Percentiles rank a stretch among this genome's conserved stretches.
Evolutionary conservation across 2,329 filamentous ascomycete genomes (phyloP).

Genomic region (Alternaria metachromatica): DNA sequence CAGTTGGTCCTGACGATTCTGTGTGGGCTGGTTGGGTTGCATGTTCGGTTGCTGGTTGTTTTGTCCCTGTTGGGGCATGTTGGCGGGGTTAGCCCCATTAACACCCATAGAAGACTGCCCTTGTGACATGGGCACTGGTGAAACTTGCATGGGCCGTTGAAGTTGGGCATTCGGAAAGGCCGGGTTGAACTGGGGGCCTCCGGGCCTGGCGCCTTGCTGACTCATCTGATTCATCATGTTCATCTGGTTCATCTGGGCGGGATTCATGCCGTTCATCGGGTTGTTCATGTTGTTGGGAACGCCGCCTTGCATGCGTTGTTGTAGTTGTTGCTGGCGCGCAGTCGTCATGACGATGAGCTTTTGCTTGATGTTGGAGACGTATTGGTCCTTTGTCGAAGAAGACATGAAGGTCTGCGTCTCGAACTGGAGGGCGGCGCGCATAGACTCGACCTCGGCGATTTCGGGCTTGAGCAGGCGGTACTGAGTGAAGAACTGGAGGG

Average conservation of each 20-base stretch:
- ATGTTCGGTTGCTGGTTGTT: conserved; percentile 42
- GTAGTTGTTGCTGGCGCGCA: conserved; percentile 38
- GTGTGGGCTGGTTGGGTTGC: conserved; percentile 32
- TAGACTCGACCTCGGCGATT: conserved; percentile 33
- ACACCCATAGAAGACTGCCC: conserved; percentile 42
- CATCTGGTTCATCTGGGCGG: conserved; percentile 46
- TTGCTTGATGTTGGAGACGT: conserved; percentile 36
- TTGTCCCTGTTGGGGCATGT: conserved; percentile 28
- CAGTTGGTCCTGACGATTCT: conserved; percentile 29
- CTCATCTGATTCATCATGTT: conserved; percentile 47
- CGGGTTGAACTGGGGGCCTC: conserved; percentile 51
- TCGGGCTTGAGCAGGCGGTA: conserved; percentile 44
- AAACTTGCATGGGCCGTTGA: conserved; percentile 59
- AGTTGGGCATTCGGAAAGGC: conserved; percentile 57
- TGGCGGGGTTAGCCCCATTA: conserved; percentile 30
- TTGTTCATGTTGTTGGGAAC: conserved; percentile 32
- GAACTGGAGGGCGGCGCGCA: conserved; percentile 36
- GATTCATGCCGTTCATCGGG: conserved; percentile 39
- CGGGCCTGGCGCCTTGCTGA: conserved; percentile 44
- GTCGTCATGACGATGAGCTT: conserved; percentile 38
- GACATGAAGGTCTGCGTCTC: conserved; percentile 38
- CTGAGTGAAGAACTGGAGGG: conserved; percentile 43
- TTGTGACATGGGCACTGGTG: conserved; percentile 53
- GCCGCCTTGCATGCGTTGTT: conserved; percentile 32
- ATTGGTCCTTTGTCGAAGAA: conserved; percentile 41